Percentiles rank a stretch among this genome's conserved stretches.
phyloP scores from a whole-genome alignment of 768 basidiomycete species.

The Lactarius deliciosus region DNA sequence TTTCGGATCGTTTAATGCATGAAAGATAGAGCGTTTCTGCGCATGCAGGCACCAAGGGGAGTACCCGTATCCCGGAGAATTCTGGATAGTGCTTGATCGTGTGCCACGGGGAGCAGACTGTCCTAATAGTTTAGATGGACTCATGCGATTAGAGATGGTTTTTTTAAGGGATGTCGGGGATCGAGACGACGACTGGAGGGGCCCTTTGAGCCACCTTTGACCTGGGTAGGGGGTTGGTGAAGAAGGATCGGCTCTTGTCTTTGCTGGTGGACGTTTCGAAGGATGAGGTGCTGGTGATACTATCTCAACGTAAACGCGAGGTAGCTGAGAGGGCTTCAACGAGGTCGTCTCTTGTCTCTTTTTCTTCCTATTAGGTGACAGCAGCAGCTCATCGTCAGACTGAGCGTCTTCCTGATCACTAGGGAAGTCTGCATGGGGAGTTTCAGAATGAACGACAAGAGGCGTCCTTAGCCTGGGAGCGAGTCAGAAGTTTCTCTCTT shows the following conservation, averaged over 20 bases:
- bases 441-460: neutral
- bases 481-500: conserved; percentile 12
- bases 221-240: conserved; percentile 25
- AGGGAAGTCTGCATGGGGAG: neutral
- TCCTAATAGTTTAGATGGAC: neutral
- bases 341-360: conserved; percentile 1
- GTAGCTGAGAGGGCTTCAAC: conserved; percentile 15
- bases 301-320: conserved; percentile 19
- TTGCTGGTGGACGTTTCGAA: conserved; percentile 9
- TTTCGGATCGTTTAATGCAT: conserved; percentile 41
- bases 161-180: conserved; percentile 7
- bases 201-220: neutral
- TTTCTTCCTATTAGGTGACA: conserved; percentile 12
- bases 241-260: neutral
- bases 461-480: conserved; percentile 13
- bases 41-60: conserved; percentile 47
- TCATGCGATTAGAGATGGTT: neutral
- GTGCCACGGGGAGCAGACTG: neutral
- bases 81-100: conserved; percentile 32
- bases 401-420: conserved; percentile 9
- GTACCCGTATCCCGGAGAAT: conserved; percentile 44
- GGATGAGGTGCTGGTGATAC: conserved; percentile 20
- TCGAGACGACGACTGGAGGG: conserved; percentile 8
- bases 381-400: conserved; percentile 27
- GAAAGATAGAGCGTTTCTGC: conserved; percentile 59